A percentile compares a stretch with the other conserved stretches of the same genome.
phyloP scores from a whole-genome alignment of 2,329 filamentous ascomycete genomes.

The Pseudohalonectria lignicola region DNA sequence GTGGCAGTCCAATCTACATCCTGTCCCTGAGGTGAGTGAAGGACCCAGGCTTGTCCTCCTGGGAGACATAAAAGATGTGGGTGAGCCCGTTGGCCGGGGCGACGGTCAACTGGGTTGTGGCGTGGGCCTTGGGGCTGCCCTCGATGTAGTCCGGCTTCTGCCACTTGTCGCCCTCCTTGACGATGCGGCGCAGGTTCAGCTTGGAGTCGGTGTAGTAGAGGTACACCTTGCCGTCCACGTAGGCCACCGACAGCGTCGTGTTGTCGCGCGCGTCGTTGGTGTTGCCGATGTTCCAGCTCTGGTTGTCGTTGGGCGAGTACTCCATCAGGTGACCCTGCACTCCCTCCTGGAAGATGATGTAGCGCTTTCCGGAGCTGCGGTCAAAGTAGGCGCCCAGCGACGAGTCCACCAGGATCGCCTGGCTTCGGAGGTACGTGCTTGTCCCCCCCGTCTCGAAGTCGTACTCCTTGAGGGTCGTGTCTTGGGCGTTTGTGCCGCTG shows the following conservation, averaged over 20 bases:
- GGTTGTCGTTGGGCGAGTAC: background rate
- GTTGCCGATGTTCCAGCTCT: constrained; percentile 1
- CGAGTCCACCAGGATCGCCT: background rate
- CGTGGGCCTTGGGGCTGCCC: constrained; percentile 1
- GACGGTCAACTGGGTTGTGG: background rate
- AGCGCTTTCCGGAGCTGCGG: background rate
- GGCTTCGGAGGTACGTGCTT: background rate
- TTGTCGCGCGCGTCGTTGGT: background rate
- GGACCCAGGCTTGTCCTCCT: background rate
- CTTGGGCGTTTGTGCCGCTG: background rate
- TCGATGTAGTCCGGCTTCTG: background rate
- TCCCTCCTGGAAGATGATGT: background rate
- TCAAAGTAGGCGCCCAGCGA: background rate
- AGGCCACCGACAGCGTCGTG: background rate
- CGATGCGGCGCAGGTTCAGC: background rate
- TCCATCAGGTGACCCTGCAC: background rate
- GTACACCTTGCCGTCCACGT: background rate
- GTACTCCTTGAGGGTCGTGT: constrained; percentile 1
- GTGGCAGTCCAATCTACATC: no score
- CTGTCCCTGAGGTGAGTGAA: background rate
- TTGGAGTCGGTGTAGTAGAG: constrained; percentile 1
- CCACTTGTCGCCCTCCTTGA: background rate
- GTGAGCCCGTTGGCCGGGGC: background rate
- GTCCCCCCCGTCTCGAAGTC: background rate
- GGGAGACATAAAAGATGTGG: background rate